Evolutionary conservation across 106 monocot species (phyloP), one percentile per base, ranked within the genome.

Genomic region (Agapanthus africanus): DNA sequence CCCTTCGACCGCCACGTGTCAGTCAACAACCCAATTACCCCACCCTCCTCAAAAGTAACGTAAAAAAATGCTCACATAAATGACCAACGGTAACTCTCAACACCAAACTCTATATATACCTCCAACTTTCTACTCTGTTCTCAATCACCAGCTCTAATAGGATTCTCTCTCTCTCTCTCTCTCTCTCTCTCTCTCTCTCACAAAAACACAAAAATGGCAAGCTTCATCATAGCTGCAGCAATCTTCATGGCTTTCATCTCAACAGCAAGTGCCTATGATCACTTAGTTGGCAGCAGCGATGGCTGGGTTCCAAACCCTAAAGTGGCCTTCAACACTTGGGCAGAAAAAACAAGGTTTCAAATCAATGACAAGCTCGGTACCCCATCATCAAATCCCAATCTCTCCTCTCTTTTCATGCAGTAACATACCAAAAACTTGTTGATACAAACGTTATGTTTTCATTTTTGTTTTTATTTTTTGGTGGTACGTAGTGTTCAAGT

Each of bases 401-500:
- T 7, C 8, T 54, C 6, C 18, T 2, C 18, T 46, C 2, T 14
- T 2, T 46, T 46, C 18, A 14, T 46, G 13, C 46, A 10, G 14
- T 46, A 46, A 14, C 18, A 14, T 46, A 14, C 13, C 1, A 23
- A 10, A 26, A 7, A 54, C 4, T 0, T 0, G 7, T 6, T 26
- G 54, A 54, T 27, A 26, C 22, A n/a, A 10, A 7, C 7, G 6
- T 10, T 25, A 54, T 25, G 22, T 54, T 54, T 27, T 54, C 2
- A 7, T 25, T 27, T 7, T 22, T 7, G 6, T 54, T 23, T 2
- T 25, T 25, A 6, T 25, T 11, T 54, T 25, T 27, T 2, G 10
- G 18, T 10, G 2, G 84, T 84, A 71, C 13, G 39, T 52, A 94
- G 94, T 90, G 40, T 94, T 94, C 75, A 72, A 73, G 74, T 85